Evolutionary conservation across 2,329 filamentous ascomycete species (phyloP).

Genomic region (Fusarium udum): DNA sequence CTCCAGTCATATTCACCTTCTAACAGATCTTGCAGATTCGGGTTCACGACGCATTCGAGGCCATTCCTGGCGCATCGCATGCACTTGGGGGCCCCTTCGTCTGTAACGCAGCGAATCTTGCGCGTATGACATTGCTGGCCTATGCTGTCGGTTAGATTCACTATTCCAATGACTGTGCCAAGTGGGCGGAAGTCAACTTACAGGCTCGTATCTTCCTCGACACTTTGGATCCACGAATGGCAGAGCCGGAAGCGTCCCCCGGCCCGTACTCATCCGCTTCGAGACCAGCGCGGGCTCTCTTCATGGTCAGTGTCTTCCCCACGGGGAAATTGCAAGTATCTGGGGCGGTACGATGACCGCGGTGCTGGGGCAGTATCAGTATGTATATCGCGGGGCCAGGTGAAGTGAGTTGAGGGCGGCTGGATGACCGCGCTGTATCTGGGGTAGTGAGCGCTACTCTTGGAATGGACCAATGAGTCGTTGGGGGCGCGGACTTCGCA

Average conservation of each 20-base stretch:
- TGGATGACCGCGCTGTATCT: background rate
- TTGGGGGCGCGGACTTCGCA: background rate
- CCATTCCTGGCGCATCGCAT: background rate
- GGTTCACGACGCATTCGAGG: background rate
- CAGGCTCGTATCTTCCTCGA: background rate
- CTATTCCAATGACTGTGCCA: background rate
- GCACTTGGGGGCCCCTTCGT: background rate
- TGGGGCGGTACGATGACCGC: background rate
- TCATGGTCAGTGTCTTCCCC: background rate
- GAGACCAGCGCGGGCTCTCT: background rate
- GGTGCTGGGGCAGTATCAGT: background rate
- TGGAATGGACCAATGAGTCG: background rate
- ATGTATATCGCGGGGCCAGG: background rate
- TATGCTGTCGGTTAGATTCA: background rate
- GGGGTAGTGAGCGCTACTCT: background rate
- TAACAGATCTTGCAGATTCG: background rate
- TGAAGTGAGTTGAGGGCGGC: accelerated
- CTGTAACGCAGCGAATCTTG: background rate
- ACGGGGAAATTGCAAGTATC: background rate
- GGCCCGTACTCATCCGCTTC: background rate
- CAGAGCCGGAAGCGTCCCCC: background rate
- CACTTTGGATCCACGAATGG: background rate
- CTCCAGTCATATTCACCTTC: background rate
- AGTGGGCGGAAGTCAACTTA: background rate
- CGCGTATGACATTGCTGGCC: background rate